Percentiles rank a stretch among this genome's conserved stretches.
phyloP scores from a whole-genome alignment of 148 eudicot species.

The Drosera capensis region DNA sequence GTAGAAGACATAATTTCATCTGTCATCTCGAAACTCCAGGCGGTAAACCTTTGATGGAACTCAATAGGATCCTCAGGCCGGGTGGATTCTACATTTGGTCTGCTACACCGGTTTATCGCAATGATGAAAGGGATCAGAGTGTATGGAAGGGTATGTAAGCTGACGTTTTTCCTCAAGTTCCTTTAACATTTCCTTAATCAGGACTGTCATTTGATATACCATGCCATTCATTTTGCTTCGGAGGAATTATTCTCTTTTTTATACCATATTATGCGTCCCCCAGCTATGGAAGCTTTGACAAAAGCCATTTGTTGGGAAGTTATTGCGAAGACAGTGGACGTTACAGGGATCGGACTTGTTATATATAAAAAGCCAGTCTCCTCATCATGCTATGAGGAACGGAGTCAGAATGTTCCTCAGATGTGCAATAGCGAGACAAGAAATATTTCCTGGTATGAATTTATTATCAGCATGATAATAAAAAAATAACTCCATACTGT shows the following conservation, averaged over 20 bases:
- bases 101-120: conserved; percentile 85
- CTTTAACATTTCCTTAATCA: background rate
- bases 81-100: conserved; percentile 95
- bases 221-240: no score
- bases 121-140: conserved; percentile 40
- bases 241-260: background rate
- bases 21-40: conserved; percentile 27
- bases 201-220: no score
- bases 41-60: conserved; percentile 83
- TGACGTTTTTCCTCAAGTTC: background rate
- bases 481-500: no score
- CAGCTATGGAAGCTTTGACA: conserved; percentile 53
- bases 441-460: conserved; percentile 54
- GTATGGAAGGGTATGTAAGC: conserved; percentile 61
- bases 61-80: conserved; percentile 81
- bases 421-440: conserved; percentile 35
- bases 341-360: conserved; percentile 40
- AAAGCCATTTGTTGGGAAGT: conserved; percentile 59
- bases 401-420: conserved; percentile 45
- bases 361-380: conserved; percentile 80
- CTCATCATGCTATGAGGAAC: conserved; percentile 48
- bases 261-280: conserved; percentile 6
- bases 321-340: conserved; percentile 23
- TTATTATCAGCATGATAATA: background rate
- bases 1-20: background rate